A percentile compares a stretch with the other conserved stretches of the same genome.
Conservation (phyloP, 352 stramenopile species). For the Phytophthora tentaculata region DNA sequence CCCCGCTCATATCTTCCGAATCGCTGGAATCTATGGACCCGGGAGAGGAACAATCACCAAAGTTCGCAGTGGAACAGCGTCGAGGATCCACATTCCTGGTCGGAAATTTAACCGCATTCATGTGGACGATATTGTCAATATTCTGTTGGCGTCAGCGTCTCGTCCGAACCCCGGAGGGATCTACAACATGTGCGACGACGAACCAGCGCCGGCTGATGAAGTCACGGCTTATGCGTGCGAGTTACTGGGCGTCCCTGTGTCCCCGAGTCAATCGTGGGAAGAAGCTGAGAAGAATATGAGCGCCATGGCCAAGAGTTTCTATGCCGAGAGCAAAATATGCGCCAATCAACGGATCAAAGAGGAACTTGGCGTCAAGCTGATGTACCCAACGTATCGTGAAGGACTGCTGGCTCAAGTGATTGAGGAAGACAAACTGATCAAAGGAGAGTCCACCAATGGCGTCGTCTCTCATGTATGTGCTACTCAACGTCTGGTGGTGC, state of each 20-base stretch:
- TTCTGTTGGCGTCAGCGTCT: slow-evolving; percentile 75
- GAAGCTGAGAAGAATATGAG: slow-evolving; percentile 80
- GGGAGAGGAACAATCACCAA: slow-evolving; percentile 83
- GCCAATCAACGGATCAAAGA: slow-evolving; percentile 76
- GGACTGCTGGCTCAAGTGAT: slow-evolving; percentile 80
- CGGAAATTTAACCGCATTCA: slow-evolving; percentile 91
- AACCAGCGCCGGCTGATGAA: slow-evolving; percentile 80
- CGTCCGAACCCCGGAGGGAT: slow-evolving; percentile 67
- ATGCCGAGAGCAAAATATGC: slow-evolving; percentile 85
- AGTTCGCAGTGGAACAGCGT: slow-evolving; percentile 68
- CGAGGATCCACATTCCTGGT: slow-evolving; percentile 75
- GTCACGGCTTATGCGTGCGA: slow-evolving; percentile 84
- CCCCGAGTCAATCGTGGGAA: slow-evolving; percentile 70
- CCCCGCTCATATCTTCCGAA: slow-evolving; percentile 87
- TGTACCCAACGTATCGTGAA: slow-evolving; percentile 85
- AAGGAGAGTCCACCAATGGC: slow-evolving; percentile 1
- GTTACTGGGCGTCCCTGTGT: slow-evolving; percentile 58
- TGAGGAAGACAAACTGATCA: slow-evolving; percentile 58
- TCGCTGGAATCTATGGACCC: slow-evolving; percentile 93
- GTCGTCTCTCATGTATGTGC: neutral
- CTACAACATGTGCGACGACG: slow-evolving; percentile 92
- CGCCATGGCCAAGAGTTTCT: slow-evolving; percentile 89
- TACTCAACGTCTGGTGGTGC: slow-evolving; percentile 45
- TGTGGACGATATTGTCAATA: slow-evolving; percentile 89
- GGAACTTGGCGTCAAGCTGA: slow-evolving; percentile 73